Evolutionary conservation across 2,329 filamentous ascomycete species (phyloP).

Genomic region (Paraconiothyrium sp.): DNA sequence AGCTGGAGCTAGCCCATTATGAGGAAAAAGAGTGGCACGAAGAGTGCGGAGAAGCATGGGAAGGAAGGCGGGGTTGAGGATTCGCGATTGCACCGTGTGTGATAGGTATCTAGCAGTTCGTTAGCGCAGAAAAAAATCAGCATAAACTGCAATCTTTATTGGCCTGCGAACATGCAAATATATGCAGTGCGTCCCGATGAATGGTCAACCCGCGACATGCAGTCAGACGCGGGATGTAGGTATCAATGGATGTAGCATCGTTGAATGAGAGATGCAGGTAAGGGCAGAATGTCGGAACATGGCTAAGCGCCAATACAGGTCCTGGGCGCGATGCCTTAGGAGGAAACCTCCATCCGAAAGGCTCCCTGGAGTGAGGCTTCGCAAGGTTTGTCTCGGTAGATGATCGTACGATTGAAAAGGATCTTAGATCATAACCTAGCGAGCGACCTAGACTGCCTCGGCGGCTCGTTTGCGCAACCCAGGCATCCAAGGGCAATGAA

Average conservation of each 20-base stretch:
- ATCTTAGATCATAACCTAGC: slow-evolving; percentile 2
- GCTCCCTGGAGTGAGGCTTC: slow-evolving; percentile 5
- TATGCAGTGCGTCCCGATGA: slow-evolving; percentile 32
- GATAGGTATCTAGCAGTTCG: slow-evolving; percentile 56
- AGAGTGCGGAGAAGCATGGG: slow-evolving; percentile 69
- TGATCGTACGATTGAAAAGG: slow-evolving; percentile 8
- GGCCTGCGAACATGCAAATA: slow-evolving; percentile 31
- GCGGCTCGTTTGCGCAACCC: slow-evolving; percentile 9
- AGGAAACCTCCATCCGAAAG: slow-evolving; percentile 9
- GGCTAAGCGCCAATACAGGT: slow-evolving; percentile 14
- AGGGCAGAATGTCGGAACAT: slow-evolving; percentile 6
- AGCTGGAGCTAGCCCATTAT: slow-evolving; percentile 76
- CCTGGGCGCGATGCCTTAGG: background rate
- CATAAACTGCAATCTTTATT: slow-evolving; percentile 29
- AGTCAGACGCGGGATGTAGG: slow-evolving; percentile 34
- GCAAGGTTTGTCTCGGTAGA: slow-evolving; percentile 7
- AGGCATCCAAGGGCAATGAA: slow-evolving; percentile 17
- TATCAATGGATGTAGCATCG: slow-evolving; percentile 12
- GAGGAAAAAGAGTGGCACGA: slow-evolving; percentile 84
- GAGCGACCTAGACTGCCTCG: slow-evolving; percentile 10
- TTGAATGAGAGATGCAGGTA: slow-evolving; percentile 13
- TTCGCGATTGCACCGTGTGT: slow-evolving; percentile 52
- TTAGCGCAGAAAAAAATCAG: slow-evolving; percentile 39
- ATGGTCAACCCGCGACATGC: slow-evolving; percentile 31
- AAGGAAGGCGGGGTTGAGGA: slow-evolving; percentile 56